Conservation (phyloP, 2,329 filamentous ascomycete genomes). For the Monosporascus sp. region DNA sequence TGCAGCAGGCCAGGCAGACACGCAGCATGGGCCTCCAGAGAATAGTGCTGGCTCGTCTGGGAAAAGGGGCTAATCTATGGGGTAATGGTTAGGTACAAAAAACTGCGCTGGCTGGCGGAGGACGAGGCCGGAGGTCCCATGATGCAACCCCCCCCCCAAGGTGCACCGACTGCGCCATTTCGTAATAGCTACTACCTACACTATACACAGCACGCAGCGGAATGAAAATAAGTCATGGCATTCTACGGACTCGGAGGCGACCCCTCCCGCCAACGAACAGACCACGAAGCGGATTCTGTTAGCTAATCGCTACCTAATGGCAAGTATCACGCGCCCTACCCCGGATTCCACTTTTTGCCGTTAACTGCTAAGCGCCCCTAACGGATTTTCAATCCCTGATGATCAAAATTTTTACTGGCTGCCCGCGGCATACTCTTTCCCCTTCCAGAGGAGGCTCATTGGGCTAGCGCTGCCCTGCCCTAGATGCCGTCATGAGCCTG, state of each 20-base stretch:
- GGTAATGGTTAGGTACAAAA: conserved; percentile 28
- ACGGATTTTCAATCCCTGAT: not conserved
- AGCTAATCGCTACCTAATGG: conserved; percentile 21
- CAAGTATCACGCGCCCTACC: conserved; percentile 25
- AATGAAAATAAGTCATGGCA: not conserved
- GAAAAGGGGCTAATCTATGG: conserved; percentile 20
- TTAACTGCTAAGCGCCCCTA: conserved; percentile 24
- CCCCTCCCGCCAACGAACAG: not conserved
- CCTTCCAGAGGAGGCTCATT: not conserved
- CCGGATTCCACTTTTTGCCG: conserved; percentile 25
- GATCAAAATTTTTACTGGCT: not conserved
- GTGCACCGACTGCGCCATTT: conserved; percentile 14
- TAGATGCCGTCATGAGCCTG: no score
- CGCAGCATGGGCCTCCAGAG: no score
- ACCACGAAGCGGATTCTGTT: conserved; percentile 15
- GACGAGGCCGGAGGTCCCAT: conserved; percentile 11
- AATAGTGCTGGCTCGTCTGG: no score
- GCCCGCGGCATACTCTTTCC: not conserved
- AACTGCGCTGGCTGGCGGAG: conserved; percentile 10
- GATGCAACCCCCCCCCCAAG: conserved; percentile 12
- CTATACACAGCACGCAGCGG: not conserved
- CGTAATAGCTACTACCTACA: conserved; percentile 16
- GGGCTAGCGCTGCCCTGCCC: not conserved
- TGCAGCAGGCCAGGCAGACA: no score
- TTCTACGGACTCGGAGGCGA: no score